A percentile compares a stretch with the other conserved stretches of the same genome.
Conservation (phyloP, 768 basidiomycete species). For the Thelephora aurantiotincta region DNA sequence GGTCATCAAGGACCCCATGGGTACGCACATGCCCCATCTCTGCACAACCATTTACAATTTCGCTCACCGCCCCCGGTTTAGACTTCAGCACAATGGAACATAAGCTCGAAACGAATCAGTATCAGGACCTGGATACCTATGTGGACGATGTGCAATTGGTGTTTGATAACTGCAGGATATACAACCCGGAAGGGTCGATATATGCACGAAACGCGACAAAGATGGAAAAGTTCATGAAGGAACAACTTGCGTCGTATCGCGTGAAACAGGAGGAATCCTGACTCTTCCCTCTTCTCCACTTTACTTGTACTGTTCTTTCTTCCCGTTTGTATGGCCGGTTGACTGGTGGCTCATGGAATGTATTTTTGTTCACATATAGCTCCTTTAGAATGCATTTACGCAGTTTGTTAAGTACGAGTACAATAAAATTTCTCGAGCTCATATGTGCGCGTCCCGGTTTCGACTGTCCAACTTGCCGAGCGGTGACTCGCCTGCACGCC, state of each 20-base stretch:
- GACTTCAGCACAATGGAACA: constrained; percentile 81
- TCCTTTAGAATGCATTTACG: too few relatives aligned
- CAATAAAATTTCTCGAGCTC: too few relatives aligned
- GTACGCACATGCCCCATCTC: constrained; percentile 27
- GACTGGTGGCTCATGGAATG: too few relatives aligned
- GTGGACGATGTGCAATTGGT: constrained; percentile 70
- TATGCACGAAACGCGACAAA: constrained; percentile 79
- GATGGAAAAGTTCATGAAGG: constrained; percentile 67
- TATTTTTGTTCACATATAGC: too few relatives aligned
- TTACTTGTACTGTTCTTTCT: too few relatives aligned
- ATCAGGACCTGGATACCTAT: constrained; percentile 60
- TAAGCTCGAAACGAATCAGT: constrained; percentile 84
- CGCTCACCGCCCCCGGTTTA: constrained; percentile 16
- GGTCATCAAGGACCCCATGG: constrained; percentile 86
- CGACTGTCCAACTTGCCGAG: background rate
- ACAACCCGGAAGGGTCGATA: constrained; percentile 70
- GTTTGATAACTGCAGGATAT: constrained; percentile 78
- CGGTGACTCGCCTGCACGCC: too few relatives aligned
- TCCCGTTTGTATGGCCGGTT: too few relatives aligned
- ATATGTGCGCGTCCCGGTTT: too few relatives aligned
- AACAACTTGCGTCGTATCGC: constrained; percentile 16
- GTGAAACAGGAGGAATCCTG: constrained; percentile 14
- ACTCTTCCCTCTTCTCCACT: background rate
- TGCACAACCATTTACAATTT: background rate
- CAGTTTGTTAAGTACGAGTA: too few relatives aligned